Evolutionary conservation across 73 alveolate species (phyloP).

Genomic region (Paramecium sexaurelia): DNA sequence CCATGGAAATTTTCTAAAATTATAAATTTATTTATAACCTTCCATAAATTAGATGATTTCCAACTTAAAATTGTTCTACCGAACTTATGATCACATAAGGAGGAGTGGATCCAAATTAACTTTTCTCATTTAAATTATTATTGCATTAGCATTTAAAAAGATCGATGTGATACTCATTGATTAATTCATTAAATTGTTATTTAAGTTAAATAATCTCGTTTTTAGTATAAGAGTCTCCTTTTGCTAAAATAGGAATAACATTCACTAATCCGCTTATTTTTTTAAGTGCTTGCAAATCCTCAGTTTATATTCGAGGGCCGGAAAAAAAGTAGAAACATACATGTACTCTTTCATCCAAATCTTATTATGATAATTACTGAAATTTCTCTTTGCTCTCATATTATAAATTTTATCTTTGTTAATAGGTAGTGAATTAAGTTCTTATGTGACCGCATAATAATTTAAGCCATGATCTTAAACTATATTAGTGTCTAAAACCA

Average conservation of each 20-base stretch:
- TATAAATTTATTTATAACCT: background rate
- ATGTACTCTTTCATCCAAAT: slow-evolving; percentile 49
- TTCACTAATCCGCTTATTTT: slow-evolving; percentile 44
- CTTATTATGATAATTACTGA: background rate
- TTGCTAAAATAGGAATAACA: slow-evolving; percentile 64
- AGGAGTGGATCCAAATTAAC: slow-evolving; percentile 60
- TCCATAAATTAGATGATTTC: slow-evolving; percentile 51
- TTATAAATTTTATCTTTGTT: background rate
- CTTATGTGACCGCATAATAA: background rate
- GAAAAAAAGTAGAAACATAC: slow-evolving; percentile 64
- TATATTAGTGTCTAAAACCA: background rate
- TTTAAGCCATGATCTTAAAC: slow-evolving; percentile 24
- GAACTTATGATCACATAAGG: slow-evolving; percentile 64
- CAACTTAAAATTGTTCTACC: slow-evolving; percentile 57
- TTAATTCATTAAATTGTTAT: slow-evolving; percentile 19
- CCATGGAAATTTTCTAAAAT: slow-evolving; percentile 66
- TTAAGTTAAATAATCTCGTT: slow-evolving; percentile 46
- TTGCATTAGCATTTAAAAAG: slow-evolving; percentile 49
- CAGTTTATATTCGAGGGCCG: slow-evolving; percentile 58
- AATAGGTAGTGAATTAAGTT: background rate
- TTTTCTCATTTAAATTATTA: background rate
- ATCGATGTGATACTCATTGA: slow-evolving; percentile 15
- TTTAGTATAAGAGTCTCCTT: slow-evolving; percentile 61
- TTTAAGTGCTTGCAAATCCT: slow-evolving; percentile 35
- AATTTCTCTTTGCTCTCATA: background rate